Evolutionary conservation across 164 flowering plant species (phyloP).

Genomic region (Aristolochia contorta): DNA sequence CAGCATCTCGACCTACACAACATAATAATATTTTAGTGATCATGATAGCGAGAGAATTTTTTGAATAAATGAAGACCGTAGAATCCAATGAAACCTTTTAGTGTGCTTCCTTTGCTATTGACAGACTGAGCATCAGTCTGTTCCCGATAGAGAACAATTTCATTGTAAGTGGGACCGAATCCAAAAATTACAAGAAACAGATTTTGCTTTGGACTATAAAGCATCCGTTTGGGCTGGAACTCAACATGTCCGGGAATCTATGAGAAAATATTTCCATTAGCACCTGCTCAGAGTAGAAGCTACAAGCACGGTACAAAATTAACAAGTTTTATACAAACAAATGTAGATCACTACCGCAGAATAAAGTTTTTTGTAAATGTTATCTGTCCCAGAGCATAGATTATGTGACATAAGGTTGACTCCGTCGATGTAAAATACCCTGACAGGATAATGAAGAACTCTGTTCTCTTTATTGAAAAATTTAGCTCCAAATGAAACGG

Average conservation of each 20-base stretch:
- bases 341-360: conserved; percentile 38
- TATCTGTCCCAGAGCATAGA: conserved; percentile 74
- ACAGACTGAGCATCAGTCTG: conserved; percentile 52
- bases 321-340: not conserved
- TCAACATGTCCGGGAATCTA: conserved; percentile 86
- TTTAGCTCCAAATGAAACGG: conserved; percentile 95
- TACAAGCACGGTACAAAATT: not conserved
- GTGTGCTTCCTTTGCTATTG: conserved; percentile 59
- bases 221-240: conserved; percentile 46
- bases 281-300: too few relatives aligned
- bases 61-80: not conserved
- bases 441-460: conserved; percentile 91
- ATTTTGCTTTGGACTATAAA: conserved; percentile 75
- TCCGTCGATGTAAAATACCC: conserved; percentile 88
- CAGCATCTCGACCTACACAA: conserved; percentile 81
- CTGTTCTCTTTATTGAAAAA: conserved; percentile 85
- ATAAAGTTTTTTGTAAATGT: conserved; percentile 78
- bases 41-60: too few relatives aligned
- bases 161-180: conserved; percentile 65
- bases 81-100: conserved; percentile 50
- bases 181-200: conserved; percentile 82
- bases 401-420: conserved; percentile 84
- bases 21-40: not conserved
- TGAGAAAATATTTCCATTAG: conserved; percentile 8
- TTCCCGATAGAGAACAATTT: conserved; percentile 86